phyloP scores from a whole-genome alignment of 768 basidiomycete genomes.

The Daedalea quercina region DNA sequence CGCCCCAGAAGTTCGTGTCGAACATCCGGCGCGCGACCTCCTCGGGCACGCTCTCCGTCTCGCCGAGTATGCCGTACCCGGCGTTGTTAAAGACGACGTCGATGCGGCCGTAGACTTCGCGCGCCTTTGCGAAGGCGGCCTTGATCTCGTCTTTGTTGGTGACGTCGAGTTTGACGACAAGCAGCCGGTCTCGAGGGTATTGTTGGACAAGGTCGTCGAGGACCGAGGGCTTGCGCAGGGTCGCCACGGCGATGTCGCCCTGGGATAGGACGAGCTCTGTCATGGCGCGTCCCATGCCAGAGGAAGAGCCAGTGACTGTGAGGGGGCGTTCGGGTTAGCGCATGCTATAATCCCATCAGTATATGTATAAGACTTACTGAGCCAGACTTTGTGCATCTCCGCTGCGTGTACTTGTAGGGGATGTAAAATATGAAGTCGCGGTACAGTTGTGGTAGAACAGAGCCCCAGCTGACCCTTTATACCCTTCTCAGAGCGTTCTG shows the following conservation, averaged over 20 bases:
- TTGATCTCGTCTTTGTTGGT: conserved; percentile 7
- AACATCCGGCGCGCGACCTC: conserved; percentile 12
- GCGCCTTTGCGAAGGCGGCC: conserved; percentile 12
- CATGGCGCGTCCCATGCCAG: conserved; percentile 16
- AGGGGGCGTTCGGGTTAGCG: too few relatives aligned
- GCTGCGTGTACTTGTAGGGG: too few relatives aligned
- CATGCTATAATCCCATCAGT: too few relatives aligned
- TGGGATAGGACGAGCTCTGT: conserved; percentile 13
- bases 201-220: conserved; percentile 15
- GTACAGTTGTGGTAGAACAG: too few relatives aligned
- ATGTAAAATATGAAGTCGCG: too few relatives aligned
- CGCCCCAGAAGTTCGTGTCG: conserved; percentile 20
- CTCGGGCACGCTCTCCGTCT: conserved; percentile 9
- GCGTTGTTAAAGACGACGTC: conserved; percentile 20
- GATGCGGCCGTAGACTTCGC: conserved; percentile 10
- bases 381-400: too few relatives aligned
- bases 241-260: conserved; percentile 18
- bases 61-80: conserved; percentile 8
- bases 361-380: too few relatives aligned
- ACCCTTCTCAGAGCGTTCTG: too few relatives aligned
- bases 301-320: conserved; percentile 17
- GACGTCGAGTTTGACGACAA: conserved; percentile 17
- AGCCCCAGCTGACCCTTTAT: too few relatives aligned
- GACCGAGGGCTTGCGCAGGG: conserved; percentile 18
- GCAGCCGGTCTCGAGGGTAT: conserved; percentile 9